A percentile compares a stretch with the other conserved stretches of the same genome.
Evolutionary conservation across 768 basidiomycete species (phyloP).

Genomic region (Tylopilus sp.): DNA sequence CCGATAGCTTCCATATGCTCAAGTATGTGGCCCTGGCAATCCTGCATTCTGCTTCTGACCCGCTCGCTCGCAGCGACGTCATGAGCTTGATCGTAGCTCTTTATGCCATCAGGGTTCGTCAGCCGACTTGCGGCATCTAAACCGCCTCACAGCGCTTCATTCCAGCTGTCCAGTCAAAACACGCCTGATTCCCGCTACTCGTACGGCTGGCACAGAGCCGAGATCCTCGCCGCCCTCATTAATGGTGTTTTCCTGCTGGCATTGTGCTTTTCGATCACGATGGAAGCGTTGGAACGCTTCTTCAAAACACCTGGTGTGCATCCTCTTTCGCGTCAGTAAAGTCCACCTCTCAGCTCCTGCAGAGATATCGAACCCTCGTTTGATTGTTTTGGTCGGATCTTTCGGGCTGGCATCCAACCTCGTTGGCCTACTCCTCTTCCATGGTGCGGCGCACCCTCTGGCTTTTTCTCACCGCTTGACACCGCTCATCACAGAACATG

Average conservation of each 20-base stretch:
- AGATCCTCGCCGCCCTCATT: constrained; percentile 90
- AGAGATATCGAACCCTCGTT: constrained; percentile 87
- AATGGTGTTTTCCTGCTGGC: constrained; percentile 98
- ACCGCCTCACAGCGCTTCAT: constrained; percentile 3
- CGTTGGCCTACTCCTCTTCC: constrained; percentile 91
- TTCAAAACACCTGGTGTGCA: constrained; percentile 71
- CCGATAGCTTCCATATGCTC: constrained; percentile 98
- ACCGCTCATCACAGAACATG: constrained; percentile 47
- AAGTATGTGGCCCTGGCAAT: constrained; percentile 67
- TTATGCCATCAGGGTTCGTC: constrained; percentile 82
- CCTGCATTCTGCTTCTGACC: constrained; percentile 7
- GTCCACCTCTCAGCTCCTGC: constrained; percentile 8
- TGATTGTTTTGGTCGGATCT: constrained; percentile 88
- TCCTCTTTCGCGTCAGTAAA: constrained; percentile 2
- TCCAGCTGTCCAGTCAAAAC: constrained; percentile 61
- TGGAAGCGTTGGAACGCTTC: constrained; percentile 91
- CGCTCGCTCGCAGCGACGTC: constrained; percentile 68
- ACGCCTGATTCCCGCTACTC: constrained; percentile 76
- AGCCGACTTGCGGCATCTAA: constrained; percentile 1
- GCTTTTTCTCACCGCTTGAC: constrained; percentile 2
- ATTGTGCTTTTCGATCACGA: constrained; percentile 90
- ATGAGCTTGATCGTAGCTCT: constrained; percentile 93
- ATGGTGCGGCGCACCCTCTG: constrained; percentile 57
- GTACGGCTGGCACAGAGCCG: constrained; percentile 99
- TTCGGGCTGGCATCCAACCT: constrained; percentile 90